Conservation (phyloP, 345 rosid genomes). For the Gossypium rotundifolium region DNA sequence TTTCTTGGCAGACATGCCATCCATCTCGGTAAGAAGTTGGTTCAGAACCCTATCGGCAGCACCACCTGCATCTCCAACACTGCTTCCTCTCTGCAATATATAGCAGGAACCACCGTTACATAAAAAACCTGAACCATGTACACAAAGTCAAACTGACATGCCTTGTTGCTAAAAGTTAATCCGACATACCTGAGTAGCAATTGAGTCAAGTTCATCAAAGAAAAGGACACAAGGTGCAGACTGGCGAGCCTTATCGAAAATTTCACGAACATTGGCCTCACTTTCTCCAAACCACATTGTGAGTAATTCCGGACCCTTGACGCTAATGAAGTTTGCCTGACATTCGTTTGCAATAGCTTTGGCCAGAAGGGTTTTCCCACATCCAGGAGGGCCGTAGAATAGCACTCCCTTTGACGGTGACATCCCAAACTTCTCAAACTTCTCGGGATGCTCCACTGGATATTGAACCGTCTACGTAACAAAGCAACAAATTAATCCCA, state of each 20-base stretch:
- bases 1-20: slow-evolving; percentile 95
- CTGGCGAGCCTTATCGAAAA: slow-evolving; percentile 89
- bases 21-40: slow-evolving; percentile 96
- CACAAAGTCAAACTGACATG: neutral
- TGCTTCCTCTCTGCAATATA: slow-evolving; percentile 72
- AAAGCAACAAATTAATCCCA: slow-evolving; percentile 1
- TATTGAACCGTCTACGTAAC: slow-evolving; percentile 88
- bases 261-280: slow-evolving; percentile 93
- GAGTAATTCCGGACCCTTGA: slow-evolving; percentile 92
- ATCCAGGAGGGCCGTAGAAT: slow-evolving; percentile 96
- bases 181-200: slow-evolving; percentile 79
- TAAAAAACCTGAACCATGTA: neutral
- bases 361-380: slow-evolving; percentile 95
- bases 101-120: neutral
- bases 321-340: slow-evolving; percentile 92
- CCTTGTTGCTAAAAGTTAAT: neutral
- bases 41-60: slow-evolving; percentile 95
- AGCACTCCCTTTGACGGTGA: slow-evolving; percentile 96
- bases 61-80: slow-evolving; percentile 92
- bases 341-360: slow-evolving; percentile 97
- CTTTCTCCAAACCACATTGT: slow-evolving; percentile 99
- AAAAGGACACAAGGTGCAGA: slow-evolving; percentile 96
- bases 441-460: slow-evolving; percentile 99
- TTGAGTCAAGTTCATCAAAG: slow-evolving; percentile 93
- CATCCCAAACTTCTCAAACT: slow-evolving; percentile 95